phyloP scores from a whole-genome alignment of 2,329 filamentous ascomycete species.

The Penicillium sp. region DNA sequence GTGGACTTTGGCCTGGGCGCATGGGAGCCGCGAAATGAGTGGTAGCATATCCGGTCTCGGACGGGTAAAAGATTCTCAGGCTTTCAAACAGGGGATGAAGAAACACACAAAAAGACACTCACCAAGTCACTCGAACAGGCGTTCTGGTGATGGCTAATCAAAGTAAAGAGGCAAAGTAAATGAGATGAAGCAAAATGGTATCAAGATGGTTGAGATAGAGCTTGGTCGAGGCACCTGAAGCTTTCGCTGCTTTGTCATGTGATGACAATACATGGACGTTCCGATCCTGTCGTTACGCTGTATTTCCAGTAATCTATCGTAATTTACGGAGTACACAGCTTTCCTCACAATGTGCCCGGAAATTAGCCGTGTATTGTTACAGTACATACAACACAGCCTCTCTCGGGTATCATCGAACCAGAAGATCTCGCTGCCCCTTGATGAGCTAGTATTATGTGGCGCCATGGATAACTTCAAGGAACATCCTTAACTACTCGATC shows the following conservation, averaged over 20 bases:
- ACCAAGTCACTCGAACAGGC: constrained; percentile 6
- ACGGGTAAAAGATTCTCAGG: constrained; percentile 9
- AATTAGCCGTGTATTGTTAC: neutral
- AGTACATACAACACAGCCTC: neutral
- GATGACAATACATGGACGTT: neutral
- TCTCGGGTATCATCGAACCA: constrained; percentile 22
- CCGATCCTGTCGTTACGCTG: neutral
- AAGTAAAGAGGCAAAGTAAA: neutral
- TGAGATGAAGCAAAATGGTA: neutral
- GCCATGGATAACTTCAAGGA: too few relatives aligned
- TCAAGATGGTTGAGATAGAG: constrained; percentile 4
- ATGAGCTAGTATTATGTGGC: too few relatives aligned
- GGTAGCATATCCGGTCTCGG: constrained; percentile 18
- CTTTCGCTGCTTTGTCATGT: neutral
- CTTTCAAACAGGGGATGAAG: neutral
- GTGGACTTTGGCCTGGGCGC: constrained; percentile 15
- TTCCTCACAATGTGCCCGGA: neutral
- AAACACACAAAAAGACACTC: neutral
- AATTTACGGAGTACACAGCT: neutral
- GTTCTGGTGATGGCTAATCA: neutral
- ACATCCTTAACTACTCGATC: too few relatives aligned
- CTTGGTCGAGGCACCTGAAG: constrained; percentile 9
- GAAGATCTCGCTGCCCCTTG: neutral
- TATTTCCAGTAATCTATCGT: neutral
- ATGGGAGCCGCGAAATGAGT: constrained; percentile 16